Evolutionary conservation across 441 rosid species (phyloP).

Genomic region (Eutrema salsugineum): DNA sequence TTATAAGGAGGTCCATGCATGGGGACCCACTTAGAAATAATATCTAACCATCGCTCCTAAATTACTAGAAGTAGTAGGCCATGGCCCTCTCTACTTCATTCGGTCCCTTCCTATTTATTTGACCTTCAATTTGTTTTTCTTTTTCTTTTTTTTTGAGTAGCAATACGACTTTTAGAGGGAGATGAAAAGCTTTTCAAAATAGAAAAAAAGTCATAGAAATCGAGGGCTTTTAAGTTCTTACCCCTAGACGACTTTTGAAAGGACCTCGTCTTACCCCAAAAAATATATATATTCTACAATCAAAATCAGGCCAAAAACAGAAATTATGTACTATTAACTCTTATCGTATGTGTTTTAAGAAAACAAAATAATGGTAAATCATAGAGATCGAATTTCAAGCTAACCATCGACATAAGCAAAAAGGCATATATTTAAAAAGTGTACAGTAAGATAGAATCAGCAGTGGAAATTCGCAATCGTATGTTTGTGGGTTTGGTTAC

Average conservation of each 20-base stretch:
- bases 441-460: too few relatives aligned
- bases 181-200: neutral
- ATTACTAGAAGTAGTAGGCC: neutral
- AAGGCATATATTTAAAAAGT: too few relatives aligned
- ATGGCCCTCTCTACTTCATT: neutral
- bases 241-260: neutral
- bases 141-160: neutral
- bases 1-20: neutral
- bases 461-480: too few relatives aligned
- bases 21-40: constrained; percentile 5
- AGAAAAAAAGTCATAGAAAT: neutral
- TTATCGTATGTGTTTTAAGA: neutral
- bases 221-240: neutral
- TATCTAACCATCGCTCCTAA: constrained; percentile 12
- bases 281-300: neutral
- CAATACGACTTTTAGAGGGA: neutral
- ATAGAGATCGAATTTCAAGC: neutral
- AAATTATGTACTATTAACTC: too few relatives aligned
- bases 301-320: neutral
- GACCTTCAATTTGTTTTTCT: neutral
- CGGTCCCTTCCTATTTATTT: neutral
- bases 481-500: too few relatives aligned
- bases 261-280: neutral
- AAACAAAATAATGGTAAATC: too few relatives aligned
- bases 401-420: neutral